Evolutionary conservation across 768 basidiomycete species (phyloP).

Genomic region (Tulasnella sp.): DNA sequence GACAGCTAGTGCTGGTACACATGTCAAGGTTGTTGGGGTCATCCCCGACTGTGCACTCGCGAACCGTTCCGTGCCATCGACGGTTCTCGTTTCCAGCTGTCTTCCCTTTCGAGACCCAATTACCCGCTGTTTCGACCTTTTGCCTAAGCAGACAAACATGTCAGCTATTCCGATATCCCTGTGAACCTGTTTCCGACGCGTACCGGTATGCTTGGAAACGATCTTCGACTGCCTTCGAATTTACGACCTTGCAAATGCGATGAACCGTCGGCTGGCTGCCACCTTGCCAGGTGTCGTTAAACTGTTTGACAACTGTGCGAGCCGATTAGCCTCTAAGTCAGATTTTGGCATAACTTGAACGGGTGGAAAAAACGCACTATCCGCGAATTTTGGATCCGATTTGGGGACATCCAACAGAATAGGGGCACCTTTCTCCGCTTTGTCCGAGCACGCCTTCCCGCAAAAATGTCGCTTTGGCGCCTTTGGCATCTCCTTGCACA

Average conservation of each 20-base stretch:
- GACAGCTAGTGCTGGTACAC: background rate
- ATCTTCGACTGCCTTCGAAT: background rate
- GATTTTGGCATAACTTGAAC: background rate
- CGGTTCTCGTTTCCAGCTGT: conserved; percentile 61
- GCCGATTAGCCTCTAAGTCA: background rate
- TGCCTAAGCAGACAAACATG: conserved; percentile 21
- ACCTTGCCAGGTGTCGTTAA: background rate
- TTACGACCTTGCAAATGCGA: conserved; percentile 1
- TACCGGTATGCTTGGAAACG: background rate
- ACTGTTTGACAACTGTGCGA: background rate
- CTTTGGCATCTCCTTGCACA: background rate
- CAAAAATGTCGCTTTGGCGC: background rate
- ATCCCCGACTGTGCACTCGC: conserved; percentile 37
- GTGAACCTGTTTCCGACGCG: background rate
- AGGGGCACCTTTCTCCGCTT: background rate
- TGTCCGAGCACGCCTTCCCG: background rate
- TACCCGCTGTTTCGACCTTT: conserved; percentile 47
- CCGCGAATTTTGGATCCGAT: background rate
- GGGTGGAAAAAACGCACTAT: background rate
- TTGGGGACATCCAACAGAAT: conserved; percentile 1
- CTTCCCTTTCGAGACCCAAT: conserved; percentile 42
- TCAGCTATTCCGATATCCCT: background rate
- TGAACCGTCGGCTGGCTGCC: background rate
- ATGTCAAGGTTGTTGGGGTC: background rate
- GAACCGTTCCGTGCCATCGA: conserved; percentile 62